Evolutionary conservation across 176 grass and related monocot species (phyloP).

Genomic region (Carex parvula): DNA sequence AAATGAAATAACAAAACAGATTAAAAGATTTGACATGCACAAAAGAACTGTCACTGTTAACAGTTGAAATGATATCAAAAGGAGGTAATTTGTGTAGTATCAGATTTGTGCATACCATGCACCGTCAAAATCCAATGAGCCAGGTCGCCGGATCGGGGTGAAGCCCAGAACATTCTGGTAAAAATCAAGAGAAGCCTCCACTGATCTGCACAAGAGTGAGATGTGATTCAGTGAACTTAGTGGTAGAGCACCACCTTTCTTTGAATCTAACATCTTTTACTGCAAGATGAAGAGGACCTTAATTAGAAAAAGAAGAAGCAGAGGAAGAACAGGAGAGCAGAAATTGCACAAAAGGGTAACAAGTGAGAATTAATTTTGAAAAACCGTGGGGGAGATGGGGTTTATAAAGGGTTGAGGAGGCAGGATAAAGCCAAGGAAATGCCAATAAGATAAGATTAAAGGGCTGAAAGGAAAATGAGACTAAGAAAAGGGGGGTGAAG

Average conservation of each 20-base stretch:
- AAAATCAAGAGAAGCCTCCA: slow-evolving; percentile 57
- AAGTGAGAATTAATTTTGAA: not conserved
- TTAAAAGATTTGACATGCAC: not conserved
- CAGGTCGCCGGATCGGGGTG: slow-evolving; percentile 55
- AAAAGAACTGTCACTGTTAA: not conserved
- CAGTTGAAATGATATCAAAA: not conserved
- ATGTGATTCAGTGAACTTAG: slow-evolving; percentile 83
- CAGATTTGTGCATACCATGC: slow-evolving; percentile 43
- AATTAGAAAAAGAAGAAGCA: not conserved
- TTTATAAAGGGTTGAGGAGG: not conserved
- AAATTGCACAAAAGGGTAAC: not conserved
- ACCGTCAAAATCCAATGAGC: slow-evolving; percentile 73
- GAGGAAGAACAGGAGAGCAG: not conserved
- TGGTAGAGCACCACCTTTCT: slow-evolving; percentile 34
- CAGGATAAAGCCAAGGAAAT: not conserved
- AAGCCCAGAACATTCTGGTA: slow-evolving; percentile 90
- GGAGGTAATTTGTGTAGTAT: not conserved
- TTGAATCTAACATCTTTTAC: slow-evolving; percentile 24
- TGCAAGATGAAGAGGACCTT: not conserved
- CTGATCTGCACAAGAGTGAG: slow-evolving; percentile 72
- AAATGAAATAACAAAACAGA: not conserved
- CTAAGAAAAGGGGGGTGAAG: not conserved
- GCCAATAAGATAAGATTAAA: not conserved
- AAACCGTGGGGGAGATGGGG: not conserved
- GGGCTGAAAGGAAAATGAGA: not conserved